phyloP scores from a whole-genome alignment of 202 grass and related monocot genomes.

The Sporobolus alterniflorus region DNA sequence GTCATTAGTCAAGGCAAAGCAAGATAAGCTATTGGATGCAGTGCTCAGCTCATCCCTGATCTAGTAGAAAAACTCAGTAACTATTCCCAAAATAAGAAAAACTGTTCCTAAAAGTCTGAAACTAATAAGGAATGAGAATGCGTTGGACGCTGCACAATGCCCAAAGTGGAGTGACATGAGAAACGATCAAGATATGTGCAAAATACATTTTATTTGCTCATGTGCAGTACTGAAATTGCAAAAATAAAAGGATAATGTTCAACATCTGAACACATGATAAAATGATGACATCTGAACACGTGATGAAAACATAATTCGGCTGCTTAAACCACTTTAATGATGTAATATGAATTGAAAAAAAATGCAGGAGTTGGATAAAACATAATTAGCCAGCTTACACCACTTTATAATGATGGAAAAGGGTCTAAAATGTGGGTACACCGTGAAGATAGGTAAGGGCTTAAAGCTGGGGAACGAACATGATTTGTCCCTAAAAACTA shows the following conservation, averaged over 20 bases:
- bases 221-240: neutral
- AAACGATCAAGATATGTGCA: neutral
- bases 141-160: neutral
- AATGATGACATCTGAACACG: constrained; percentile 1
- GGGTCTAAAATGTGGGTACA: neutral
- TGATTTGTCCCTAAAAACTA: neutral
- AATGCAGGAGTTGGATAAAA: neutral
- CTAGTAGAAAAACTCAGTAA: neutral
- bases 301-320: neutral
- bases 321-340: neutral
- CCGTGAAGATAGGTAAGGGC: neutral
- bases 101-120: neutral
- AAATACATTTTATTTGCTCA: neutral
- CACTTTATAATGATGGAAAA: neutral
- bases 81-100: neutral
- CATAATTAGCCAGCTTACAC: no score
- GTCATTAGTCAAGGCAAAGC: neutral
- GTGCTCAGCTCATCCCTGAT: constrained; percentile 8
- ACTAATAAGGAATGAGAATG: neutral
- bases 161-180: neutral
- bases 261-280: neutral
- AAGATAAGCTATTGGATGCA: constrained; percentile 3
- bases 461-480: neutral
- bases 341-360: constrained; percentile 4
- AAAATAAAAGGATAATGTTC: neutral